Percentiles rank a stretch among this genome's conserved stretches.
Evolutionary conservation across 148 eudicot species (phyloP).

Genomic region (Simmondsia chinensis): DNA sequence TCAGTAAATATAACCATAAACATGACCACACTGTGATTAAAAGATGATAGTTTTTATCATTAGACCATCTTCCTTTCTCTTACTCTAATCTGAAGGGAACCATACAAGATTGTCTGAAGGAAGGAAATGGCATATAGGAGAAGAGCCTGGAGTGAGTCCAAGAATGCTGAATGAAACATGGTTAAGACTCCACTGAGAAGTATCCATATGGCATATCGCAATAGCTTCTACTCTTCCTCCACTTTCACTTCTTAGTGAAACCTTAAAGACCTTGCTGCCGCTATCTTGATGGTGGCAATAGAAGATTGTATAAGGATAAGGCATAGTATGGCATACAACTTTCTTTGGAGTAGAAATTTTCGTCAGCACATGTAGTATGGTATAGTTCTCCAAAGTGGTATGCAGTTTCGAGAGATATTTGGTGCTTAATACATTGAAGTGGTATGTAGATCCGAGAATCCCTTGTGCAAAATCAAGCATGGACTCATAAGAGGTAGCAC

Average conservation of each 20-base stretch:
- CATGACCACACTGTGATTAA: no score
- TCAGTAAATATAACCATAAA: no score
- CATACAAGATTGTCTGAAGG: slow-evolving; percentile 50
- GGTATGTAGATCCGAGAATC: slow-evolving; percentile 19
- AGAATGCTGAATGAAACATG: slow-evolving; percentile 34
- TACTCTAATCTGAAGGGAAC: slow-evolving; percentile 13
- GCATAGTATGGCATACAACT: slow-evolving; percentile 57
- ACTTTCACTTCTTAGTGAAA: slow-evolving; percentile 21
- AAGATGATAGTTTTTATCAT: no score
- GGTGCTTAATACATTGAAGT: slow-evolving; percentile 24
- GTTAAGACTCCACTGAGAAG: slow-evolving; percentile 33
- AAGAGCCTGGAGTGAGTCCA: slow-evolving; percentile 27
- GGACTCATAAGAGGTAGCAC: slow-evolving; percentile 51
- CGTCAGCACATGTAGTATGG: slow-evolving; percentile 17
- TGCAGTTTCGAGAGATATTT: not conserved
- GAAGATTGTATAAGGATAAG: slow-evolving; percentile 54
- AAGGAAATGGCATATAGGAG: slow-evolving; percentile 54
- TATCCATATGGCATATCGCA: slow-evolving; percentile 43
- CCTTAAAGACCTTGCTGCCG: slow-evolving; percentile 26
- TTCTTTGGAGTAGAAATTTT: slow-evolving; percentile 25
- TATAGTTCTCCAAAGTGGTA: slow-evolving; percentile 18
- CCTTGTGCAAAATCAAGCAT: slow-evolving; percentile 37
- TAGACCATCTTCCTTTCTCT: not conserved
- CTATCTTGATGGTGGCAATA: slow-evolving; percentile 53
- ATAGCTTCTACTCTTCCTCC: slow-evolving; percentile 20